These are phyloP conservation scores for Warburgia ugandensis DNA, from an alignment of 164 flowering plant genomes.

Conservation along the genomic window DNA sequence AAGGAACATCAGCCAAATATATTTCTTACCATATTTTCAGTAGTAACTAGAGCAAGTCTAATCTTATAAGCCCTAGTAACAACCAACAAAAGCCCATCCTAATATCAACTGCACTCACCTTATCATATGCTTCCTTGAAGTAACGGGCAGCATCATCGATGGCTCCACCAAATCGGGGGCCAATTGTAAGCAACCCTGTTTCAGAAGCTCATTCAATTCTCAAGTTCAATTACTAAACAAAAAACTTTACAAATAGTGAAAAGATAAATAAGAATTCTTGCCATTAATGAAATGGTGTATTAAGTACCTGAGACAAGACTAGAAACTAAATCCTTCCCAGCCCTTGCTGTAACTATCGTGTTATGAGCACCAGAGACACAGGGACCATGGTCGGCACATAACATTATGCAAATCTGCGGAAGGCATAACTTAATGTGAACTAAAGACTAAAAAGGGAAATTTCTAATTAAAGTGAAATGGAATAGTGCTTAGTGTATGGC, in stretches of 20 bases:
- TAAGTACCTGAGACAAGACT: constrained; percentile 86
- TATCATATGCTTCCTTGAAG: constrained; percentile 94
- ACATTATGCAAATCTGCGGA: constrained; percentile 89
- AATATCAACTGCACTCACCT: constrained; percentile 24
- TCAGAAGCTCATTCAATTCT: constrained; percentile 5
- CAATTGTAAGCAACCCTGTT: constrained; percentile 93
- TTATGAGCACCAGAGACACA: constrained; percentile 99
- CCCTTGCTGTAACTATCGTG: constrained; percentile 95
- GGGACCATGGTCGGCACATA: constrained; percentile 99
- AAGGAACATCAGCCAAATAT: constrained; percentile 1
- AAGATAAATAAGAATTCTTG: neutral
- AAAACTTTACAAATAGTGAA: neutral
- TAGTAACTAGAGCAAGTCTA: neutral
- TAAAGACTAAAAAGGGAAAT: neutral
- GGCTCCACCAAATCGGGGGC: constrained; percentile 99
- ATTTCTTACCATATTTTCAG: constrained; percentile 3
- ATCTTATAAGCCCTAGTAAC: neutral
- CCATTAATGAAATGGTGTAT: too few relatives aligned
- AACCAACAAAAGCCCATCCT: neutral
- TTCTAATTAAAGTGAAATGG: too few relatives aligned
- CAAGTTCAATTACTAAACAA: neutral
- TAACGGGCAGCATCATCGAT: constrained; percentile 98
- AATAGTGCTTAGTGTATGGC: too few relatives aligned
- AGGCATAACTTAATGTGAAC: neutral
- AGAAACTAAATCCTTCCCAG: constrained; percentile 96